These are phyloP conservation scores for Phytophthora pistaciae DNA, from an alignment of 352 stramenopile species.

Conservation along the genomic window DNA sequence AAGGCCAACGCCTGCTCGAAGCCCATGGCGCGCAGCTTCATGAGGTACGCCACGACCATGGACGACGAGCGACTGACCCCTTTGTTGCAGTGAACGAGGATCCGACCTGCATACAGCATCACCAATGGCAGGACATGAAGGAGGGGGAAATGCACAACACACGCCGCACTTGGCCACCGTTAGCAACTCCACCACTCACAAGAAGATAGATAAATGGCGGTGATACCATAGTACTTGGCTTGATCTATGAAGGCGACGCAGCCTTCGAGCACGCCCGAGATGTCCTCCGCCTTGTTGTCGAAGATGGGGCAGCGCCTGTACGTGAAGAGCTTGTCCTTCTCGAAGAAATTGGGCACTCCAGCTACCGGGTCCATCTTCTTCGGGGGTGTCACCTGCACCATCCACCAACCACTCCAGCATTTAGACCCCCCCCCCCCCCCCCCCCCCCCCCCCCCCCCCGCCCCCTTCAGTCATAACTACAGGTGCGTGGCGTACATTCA, in stretches of 20 bases:
- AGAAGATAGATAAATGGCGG: not conserved
- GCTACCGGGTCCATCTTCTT: conserved; percentile 84
- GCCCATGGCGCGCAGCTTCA: conserved; percentile 79
- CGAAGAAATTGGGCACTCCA: conserved; percentile 93
- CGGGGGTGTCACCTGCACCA: conserved; percentile 73
- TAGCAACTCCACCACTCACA: conserved; percentile 29
- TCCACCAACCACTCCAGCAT: not conserved
- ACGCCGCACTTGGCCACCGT: conserved; percentile 47
- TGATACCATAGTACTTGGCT: conserved; percentile 90
- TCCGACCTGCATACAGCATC: conserved; percentile 52
- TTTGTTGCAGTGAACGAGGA: conserved; percentile 94
- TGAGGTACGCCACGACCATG: conserved; percentile 92
- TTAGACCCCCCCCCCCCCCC: not conserved
- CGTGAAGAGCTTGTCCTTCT: conserved; percentile 84
- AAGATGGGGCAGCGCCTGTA: conserved; percentile 89
- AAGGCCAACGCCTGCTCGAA: conserved; percentile 75
- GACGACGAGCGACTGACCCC: conserved; percentile 91
- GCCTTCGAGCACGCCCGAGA: conserved; percentile 81
- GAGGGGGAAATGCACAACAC: conserved; percentile 21
- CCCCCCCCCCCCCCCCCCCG: not conserved
- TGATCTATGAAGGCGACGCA: conserved; percentile 93
- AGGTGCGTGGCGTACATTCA: conserved; percentile 63
- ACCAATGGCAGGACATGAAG: conserved; percentile 4
- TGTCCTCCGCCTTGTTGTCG: conserved; percentile 93
- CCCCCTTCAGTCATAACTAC: not conserved